Percentiles rank a stretch among this genome's conserved stretches.
phyloP scores from a whole-genome alignment of 2,329 filamentous ascomycete genomes.

The Alternaria incomplexa region DNA sequence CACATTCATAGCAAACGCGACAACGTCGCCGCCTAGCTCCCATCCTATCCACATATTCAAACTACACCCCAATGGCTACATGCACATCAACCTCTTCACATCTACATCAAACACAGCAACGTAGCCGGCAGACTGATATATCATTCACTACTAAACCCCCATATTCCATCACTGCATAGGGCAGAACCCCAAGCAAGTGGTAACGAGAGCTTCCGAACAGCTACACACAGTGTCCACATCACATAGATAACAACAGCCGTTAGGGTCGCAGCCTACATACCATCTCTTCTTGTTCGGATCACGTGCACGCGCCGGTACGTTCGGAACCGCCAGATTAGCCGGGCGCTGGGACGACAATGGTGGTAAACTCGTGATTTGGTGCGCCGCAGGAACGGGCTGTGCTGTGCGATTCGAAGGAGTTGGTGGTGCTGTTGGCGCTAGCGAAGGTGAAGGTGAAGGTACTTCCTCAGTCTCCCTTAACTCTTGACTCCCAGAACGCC shows the following conservation, averaged over 20 bases:
- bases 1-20: too few species aligned
- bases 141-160: not conserved
- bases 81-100: not conserved
- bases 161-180: not conserved
- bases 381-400: not conserved
- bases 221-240: not conserved
- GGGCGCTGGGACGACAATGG: too few species aligned
- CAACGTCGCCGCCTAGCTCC: not conserved
- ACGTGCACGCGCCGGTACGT: not conserved
- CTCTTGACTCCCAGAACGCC: not conserved
- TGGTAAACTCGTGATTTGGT: not conserved
- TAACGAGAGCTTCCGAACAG: not conserved
- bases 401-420: not conserved
- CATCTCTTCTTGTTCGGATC: not conserved
- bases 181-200: not conserved
- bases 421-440: not conserved
- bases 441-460: not conserved
- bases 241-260: not conserved
- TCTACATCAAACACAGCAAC: not conserved
- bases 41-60: not conserved
- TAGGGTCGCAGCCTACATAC: not conserved
- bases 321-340: too few species aligned
- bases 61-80: not conserved
- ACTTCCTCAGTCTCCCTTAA: not conserved
- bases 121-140: not conserved